Evolutionary conservation across 352 stramenopile species (phyloP), one percentile per base, ranked within the genome.

Genomic region (Phytophthora nicotianae): DNA sequence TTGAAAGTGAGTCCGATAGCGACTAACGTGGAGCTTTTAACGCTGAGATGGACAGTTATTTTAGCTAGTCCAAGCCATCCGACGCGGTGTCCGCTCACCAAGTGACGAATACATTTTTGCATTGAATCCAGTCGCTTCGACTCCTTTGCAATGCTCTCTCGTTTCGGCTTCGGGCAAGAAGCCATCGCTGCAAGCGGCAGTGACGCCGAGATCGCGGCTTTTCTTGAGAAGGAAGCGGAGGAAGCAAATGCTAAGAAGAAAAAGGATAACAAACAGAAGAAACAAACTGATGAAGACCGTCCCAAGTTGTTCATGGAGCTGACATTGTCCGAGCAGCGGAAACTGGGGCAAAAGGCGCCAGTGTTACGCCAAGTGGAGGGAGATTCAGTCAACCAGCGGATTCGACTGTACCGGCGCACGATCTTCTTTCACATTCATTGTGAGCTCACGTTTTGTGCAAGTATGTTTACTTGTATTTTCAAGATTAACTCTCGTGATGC

Each of bases 381-480:
- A 42, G 81, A 93, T 54, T 90, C 80, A 0, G 63, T 91, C 57
- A 77, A 72, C 52, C 79, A 91, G 33, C 76, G 84, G 10, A 70
- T 93, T 42, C 76, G 75, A 20, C 62, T 86, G 11, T 93, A 91
- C 47, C 75, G 81, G 1, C 74, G 81, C 50, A 88, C 85, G 21
- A 86, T 91, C 26, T 85, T 84, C 58, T 93, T 93, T 55, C 85
- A 91, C 51, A 90, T 93, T 52, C 82, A 92, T 40, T 68, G 84
- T 89, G 53, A 19, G 71, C 11, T 26, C 21, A 20, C 29, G 5
- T 35, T 2, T 9, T 35, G n/a, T n/a, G n/a, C 29, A 3, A 14
- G 29, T 35, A 3, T 35, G 29, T 13, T 24, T 8, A 47, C 4
- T 26, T 26, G 13, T 6, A 5, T n/a, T 35, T 7, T 19, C 26